Percentiles rank a stretch among this genome's conserved stretches.
These are phyloP conservation scores for Helminthosporium solani DNA, from an alignment of 2,329 filamentous ascomycete genomes.

Conservation along the genomic window DNA sequence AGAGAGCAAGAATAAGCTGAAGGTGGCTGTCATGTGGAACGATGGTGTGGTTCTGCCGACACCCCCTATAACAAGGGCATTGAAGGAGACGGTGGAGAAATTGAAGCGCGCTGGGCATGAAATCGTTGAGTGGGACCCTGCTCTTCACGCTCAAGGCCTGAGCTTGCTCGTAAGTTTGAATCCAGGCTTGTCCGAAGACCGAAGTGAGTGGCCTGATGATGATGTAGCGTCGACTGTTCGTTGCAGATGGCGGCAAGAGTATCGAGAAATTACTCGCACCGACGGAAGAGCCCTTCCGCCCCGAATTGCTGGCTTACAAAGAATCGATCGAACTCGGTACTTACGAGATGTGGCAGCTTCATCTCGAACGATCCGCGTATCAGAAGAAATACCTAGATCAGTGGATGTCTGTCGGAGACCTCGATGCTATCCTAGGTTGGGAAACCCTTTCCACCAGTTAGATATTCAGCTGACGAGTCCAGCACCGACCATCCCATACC, in stretches of 20 bases:
- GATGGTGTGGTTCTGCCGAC: conserved; percentile 55
- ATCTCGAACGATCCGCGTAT: conserved; percentile 48
- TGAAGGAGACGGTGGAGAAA: conserved; percentile 56
- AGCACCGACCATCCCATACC: conserved; percentile 49
- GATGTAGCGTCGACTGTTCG: conserved; percentile 45
- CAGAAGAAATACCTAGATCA: conserved; percentile 48
- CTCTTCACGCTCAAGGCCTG: conserved; percentile 55
- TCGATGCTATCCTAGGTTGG: conserved; percentile 49
- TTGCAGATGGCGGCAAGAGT: conserved; percentile 54
- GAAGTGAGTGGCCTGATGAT: conserved; percentile 1
- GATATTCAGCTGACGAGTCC: conserved; percentile 8
- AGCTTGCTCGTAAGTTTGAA: conserved; percentile 47
- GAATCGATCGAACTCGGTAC: conserved; percentile 47
- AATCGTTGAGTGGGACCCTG: conserved; percentile 57
- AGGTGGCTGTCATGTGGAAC: conserved; percentile 58
- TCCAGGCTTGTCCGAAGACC: not conserved
- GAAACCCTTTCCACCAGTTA: not conserved
- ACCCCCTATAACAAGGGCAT: conserved; percentile 56
- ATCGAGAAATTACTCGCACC: conserved; percentile 45
- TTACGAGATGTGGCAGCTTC: conserved; percentile 52
- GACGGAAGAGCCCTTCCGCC: conserved; percentile 48
- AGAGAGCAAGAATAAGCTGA: conserved; percentile 51
- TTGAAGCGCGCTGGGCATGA: conserved; percentile 55
- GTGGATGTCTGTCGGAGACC: conserved; percentile 43
- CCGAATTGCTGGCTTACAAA: conserved; percentile 51